phyloP scores from a whole-genome alignment of 768 basidiomycete genomes.

The Lactifluus hygrophoroides region DNA sequence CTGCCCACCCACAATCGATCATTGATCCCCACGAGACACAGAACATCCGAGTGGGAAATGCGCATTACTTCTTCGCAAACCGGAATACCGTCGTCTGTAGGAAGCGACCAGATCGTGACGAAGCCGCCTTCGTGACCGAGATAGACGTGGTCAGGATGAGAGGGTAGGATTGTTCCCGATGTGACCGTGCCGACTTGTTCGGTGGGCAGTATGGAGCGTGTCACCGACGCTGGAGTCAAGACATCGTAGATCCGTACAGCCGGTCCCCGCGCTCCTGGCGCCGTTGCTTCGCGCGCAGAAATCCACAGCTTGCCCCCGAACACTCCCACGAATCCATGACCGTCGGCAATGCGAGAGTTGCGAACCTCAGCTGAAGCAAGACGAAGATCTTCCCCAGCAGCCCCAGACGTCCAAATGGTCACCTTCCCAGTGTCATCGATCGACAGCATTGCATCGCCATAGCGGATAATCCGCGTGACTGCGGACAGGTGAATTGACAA shows the following conservation, averaged over 20 bases:
- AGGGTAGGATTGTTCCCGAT: slow-evolving; percentile 66
- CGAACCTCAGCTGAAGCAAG: slow-evolving; percentile 44
- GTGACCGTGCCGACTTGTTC: slow-evolving; percentile 80
- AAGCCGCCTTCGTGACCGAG: slow-evolving; percentile 90
- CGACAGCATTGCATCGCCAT: slow-evolving; percentile 62
- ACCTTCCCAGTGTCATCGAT: slow-evolving; percentile 83
- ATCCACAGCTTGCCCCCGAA: slow-evolving; percentile 81
- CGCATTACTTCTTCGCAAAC: slow-evolving; percentile 68
- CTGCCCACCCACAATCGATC: slow-evolving; percentile 82
- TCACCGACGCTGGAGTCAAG: slow-evolving; percentile 48
- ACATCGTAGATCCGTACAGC: slow-evolving; percentile 78
- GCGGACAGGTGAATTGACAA: slow-evolving; percentile 54
- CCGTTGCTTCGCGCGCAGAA: slow-evolving; percentile 45
- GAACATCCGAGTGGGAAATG: slow-evolving; percentile 71
- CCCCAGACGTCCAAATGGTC: slow-evolving; percentile 56
- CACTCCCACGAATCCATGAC: slow-evolving; percentile 70
- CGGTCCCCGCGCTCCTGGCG: slow-evolving; percentile 40
- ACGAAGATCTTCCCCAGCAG: slow-evolving; percentile 25
- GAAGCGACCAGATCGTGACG: slow-evolving; percentile 71
- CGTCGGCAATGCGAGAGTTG: slow-evolving; percentile 65
- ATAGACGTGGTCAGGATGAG: slow-evolving; percentile 58
- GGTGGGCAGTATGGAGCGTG: slow-evolving; percentile 47
- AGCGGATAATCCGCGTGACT: slow-evolving; percentile 67
- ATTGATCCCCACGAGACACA: slow-evolving; percentile 79
- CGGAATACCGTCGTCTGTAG: slow-evolving; percentile 47